Evolutionary conservation across 139 green algal species (phyloP), one percentile per base, ranked within the genome.

Genomic region (Micromonas pusilla): DNA sequence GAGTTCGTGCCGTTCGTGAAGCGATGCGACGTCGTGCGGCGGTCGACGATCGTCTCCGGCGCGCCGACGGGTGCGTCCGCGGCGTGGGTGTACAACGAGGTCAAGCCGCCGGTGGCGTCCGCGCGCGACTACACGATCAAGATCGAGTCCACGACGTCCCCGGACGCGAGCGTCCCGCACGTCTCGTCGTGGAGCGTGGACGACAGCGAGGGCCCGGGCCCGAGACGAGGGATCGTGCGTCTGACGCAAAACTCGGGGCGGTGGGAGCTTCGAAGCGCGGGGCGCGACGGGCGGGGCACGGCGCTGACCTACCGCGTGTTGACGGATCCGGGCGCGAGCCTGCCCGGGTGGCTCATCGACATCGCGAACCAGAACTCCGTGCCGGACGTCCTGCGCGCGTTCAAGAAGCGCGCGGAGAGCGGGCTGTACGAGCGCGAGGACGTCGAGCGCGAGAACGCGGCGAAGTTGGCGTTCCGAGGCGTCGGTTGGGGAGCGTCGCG

Each of bases 371-470:
- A 36, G 23, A 52, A 19, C 21, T 53, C 30, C 19, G 66, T 73
- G 66, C 66, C 66, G 66, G 66, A 73, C 33, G 66, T 73, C 1
- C 30, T 73, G 66, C 31, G 66, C 30, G 66, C 66, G 66, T 54
- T 73, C 21, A 33, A 36, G 1, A 26, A 52, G 19, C 45, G 66
- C 26, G 66, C 66, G 66, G 20, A 31, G 33, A 73, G 66, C 66
- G 66, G 66, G 45, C 9, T 57, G 45, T 57, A 57, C 45, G 45
- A 57, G 45, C 45, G 45, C 9, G 45, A 57, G 45, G 45, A 57
- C n/a, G n/a, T n/a, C 45, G 45, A 57, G 45, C 45, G 45, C 9
- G 45, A 57, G 45, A 16, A 57, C 45, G 45, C 45, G 45, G 45
- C 45, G 45, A 16, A 9, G 45, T 9, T 16, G 45, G 45, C 45